Conservation (phyloP, 169 alveolate species). For the Plasmodium coatneyi region DNA sequence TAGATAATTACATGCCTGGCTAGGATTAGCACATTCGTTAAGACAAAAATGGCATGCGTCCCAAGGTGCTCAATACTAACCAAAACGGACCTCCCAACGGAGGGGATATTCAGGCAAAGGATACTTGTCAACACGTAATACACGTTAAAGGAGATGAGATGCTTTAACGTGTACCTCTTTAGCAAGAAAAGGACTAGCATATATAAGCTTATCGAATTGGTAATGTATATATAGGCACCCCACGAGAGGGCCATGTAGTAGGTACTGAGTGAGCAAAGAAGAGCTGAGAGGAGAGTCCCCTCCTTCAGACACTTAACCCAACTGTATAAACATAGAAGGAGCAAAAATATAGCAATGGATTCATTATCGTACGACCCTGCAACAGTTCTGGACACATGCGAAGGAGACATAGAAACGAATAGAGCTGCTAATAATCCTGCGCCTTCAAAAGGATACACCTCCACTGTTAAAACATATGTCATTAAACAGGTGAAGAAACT, state of each 20-base stretch:
- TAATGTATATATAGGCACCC: slow-evolving; percentile 99
- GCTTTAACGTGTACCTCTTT: slow-evolving; percentile 89
- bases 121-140: slow-evolving; percentile 94
- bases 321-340: slow-evolving; percentile 93
- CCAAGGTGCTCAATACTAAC: slow-evolving; percentile 96
- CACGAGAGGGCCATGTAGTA: slow-evolving; percentile 97
- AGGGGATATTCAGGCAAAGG: slow-evolving; percentile 96
- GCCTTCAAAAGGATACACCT: slow-evolving; percentile 81
- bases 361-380: slow-evolving; percentile 98
- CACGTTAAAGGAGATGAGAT: slow-evolving; percentile 92
- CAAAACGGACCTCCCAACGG: slow-evolving; percentile 93
- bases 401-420: slow-evolving; percentile 96
- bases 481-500: slow-evolving; percentile 95
- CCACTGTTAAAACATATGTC: slow-evolving; percentile 93
- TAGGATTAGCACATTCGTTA: slow-evolving; percentile 80
- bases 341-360: slow-evolving; percentile 97
- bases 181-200: slow-evolving; percentile 92
- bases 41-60: slow-evolving; percentile 95
- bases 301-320: slow-evolving; percentile 95
- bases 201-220: slow-evolving; percentile 95
- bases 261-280: slow-evolving; percentile 81
- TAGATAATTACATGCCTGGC: neutral
- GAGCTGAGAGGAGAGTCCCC: slow-evolving; percentile 90
- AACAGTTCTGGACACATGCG: slow-evolving; percentile 95
- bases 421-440: slow-evolving; percentile 97